Conservation (phyloP, 2,329 filamentous ascomycete genomes). For the Stemphylium beticola region DNA sequence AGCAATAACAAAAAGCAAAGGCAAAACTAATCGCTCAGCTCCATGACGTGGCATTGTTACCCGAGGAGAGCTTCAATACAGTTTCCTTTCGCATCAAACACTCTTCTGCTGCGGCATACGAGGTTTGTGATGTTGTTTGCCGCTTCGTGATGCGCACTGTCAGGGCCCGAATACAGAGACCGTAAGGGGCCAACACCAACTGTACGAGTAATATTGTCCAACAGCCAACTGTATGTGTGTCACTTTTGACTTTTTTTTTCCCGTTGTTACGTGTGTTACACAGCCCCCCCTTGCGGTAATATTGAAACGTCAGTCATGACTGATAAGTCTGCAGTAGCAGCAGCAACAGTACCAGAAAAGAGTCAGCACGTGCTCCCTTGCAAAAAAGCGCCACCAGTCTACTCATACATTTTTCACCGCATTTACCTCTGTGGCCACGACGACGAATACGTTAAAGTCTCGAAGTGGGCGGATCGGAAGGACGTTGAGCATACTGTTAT, state of each 20-base stretch:
- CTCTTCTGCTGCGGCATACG: no score
- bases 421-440: slow-evolving; percentile 24
- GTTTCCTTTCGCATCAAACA: neutral
- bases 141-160: no score
- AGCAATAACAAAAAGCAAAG: neutral
- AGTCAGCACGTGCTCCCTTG: neutral
- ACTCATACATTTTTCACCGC: slow-evolving; percentile 24
- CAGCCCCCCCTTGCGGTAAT: neutral
- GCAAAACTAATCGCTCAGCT: neutral
- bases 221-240: neutral
- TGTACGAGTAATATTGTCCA: neutral
- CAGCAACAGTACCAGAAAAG: neutral
- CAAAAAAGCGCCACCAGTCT: neutral
- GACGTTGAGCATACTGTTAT: slow-evolving; percentile 13
- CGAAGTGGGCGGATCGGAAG: neutral
- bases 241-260: no score
- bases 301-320: neutral
- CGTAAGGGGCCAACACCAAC: slow-evolving; percentile 4
- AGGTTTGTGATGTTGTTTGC: no score
- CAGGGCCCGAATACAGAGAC: neutral
- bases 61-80: no score
- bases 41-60: neutral
- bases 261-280: neutral
- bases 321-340: slow-evolving; percentile 1
- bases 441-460: slow-evolving; percentile 25